phyloP scores from a whole-genome alignment of 768 basidiomycete species.

The Glaciozyma martinii region DNA sequence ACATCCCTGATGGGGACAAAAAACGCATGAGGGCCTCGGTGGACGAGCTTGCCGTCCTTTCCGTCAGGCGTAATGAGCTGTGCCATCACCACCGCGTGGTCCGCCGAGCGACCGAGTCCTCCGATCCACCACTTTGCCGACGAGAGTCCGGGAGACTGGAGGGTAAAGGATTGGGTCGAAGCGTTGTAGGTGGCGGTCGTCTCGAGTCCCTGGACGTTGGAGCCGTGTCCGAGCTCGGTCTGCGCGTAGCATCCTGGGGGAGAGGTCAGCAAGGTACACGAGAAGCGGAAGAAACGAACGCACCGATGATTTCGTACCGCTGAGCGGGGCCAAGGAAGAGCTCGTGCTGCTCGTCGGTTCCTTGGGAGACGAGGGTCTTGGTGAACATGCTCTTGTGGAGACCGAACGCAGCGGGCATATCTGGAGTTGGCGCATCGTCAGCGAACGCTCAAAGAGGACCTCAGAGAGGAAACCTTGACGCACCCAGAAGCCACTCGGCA shows the following conservation, averaged over 20 bases:
- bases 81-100: constrained; percentile 68
- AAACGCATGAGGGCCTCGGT: constrained; percentile 66
- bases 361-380: constrained; percentile 14
- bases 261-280: background rate
- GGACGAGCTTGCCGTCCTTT: constrained; percentile 38
- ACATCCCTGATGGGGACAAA: constrained; percentile 59
- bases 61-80: constrained; percentile 54
- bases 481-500: constrained; percentile 31
- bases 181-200: constrained; percentile 70
- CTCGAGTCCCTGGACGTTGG: constrained; percentile 59
- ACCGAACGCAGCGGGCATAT: constrained; percentile 29
- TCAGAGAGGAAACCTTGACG: background rate
- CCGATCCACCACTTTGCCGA: constrained; percentile 80
- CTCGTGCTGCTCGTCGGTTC: constrained; percentile 35
- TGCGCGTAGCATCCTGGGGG: constrained; percentile 29
- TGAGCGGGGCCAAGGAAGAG: constrained; percentile 35
- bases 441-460: background rate
- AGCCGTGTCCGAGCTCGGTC: constrained; percentile 53
- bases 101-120: constrained; percentile 59
- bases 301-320: constrained; percentile 32
- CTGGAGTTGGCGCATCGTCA: constrained; percentile 1
- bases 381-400: constrained; percentile 26
- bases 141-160: constrained; percentile 64
- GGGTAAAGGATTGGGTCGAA: constrained; percentile 58
- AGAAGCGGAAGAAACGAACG: background rate